Conservation (phyloP, 495 filamentous ascomycete genomes). For the Acidiella bohemica region DNA sequence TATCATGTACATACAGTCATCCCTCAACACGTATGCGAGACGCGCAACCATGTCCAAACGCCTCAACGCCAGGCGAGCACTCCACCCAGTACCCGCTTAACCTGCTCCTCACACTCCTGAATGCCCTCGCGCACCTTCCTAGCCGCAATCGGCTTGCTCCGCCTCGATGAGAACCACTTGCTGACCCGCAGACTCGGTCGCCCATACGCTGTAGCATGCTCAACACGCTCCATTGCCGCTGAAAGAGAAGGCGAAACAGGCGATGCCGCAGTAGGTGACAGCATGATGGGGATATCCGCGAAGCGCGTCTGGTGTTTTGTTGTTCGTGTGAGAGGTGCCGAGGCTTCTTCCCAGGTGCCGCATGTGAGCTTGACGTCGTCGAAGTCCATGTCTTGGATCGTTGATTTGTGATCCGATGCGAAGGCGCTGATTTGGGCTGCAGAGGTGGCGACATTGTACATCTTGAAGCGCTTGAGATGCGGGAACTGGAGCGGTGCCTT, state of each 20-base stretch:
- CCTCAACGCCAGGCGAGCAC: slow-evolving; percentile 7
- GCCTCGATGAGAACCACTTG: slow-evolving; percentile 5
- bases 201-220: not conserved
- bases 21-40: too few species aligned
- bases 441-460: slow-evolving; percentile 54
- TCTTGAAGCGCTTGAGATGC: slow-evolving; percentile 45
- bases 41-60: too few species aligned
- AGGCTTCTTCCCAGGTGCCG: slow-evolving; percentile 63
- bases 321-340: slow-evolving; percentile 43
- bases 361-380: slow-evolving; percentile 49
- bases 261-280: slow-evolving; percentile 7
- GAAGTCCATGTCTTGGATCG: slow-evolving; percentile 58
- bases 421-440: slow-evolving; percentile 51
- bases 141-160: not conserved
- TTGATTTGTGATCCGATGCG: slow-evolving; percentile 44
- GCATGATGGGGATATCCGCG: slow-evolving; percentile 19
- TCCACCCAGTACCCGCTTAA: slow-evolving; percentile 8
- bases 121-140: slow-evolving; percentile 6
- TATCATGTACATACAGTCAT: too few species aligned
- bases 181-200: slow-evolving; percentile 3
- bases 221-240: slow-evolving; percentile 3
- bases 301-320: not conserved
- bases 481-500: slow-evolving; percentile 40
- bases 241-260: slow-evolving; percentile 1
- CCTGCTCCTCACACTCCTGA: slow-evolving; percentile 7